These are phyloP conservation scores for Castanea sativa DNA, from an alignment of 306 rosid genomes.

Conservation along the genomic window DNA sequence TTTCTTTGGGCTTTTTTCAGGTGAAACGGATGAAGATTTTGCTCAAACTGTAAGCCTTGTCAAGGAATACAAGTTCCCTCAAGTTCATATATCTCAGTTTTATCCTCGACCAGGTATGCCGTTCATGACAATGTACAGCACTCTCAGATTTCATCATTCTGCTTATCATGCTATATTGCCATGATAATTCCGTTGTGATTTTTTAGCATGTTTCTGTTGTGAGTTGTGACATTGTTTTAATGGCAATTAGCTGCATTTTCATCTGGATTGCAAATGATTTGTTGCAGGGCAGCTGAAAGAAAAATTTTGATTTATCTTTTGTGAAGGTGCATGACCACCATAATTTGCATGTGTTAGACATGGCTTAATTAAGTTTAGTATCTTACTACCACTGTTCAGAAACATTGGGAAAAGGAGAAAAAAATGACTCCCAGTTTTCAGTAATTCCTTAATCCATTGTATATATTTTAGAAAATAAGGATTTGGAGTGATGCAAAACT, in stretches of 20 bases:
- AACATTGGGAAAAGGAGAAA: too few species aligned
- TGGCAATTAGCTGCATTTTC: background rate
- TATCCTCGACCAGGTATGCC: constrained; percentile 92
- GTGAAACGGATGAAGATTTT: constrained; percentile 94
- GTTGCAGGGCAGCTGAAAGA: background rate
- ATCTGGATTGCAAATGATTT: background rate
- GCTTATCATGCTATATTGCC: background rate
- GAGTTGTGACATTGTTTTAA: background rate
- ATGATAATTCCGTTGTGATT: background rate
- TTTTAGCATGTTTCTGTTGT: background rate
- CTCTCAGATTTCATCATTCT: background rate
- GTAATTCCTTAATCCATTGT: too few species aligned
- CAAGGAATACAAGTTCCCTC: constrained; percentile 72
- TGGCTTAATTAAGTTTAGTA: too few species aligned
- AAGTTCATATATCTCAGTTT: constrained; percentile 97
- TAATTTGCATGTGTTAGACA: background rate
- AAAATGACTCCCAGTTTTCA: too few species aligned
- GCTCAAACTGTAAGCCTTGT: constrained; percentile 70
- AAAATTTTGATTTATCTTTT: background rate
- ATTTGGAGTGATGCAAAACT: too few species aligned
- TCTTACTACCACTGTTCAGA: too few species aligned
- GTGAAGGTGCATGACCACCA: background rate
- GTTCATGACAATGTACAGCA: background rate
- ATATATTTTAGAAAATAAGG: too few species aligned
- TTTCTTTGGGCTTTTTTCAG: constrained; percentile 48